Conservation (phyloP, 352 stramenopile species). For the Phytophthora sp. region DNA sequence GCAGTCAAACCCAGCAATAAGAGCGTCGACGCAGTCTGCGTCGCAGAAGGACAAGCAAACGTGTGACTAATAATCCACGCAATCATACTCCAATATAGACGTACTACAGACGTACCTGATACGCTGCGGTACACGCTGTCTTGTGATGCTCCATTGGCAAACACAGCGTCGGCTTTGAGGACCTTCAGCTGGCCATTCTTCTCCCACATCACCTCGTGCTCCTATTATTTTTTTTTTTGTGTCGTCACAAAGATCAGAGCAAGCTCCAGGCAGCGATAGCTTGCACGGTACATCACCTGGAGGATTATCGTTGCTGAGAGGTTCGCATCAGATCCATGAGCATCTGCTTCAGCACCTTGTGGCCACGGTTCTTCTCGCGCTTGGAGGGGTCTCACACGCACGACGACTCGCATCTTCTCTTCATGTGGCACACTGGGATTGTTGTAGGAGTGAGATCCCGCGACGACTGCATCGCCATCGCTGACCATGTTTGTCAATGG, state of each 20-base stretch:
- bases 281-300: constrained; percentile 31
- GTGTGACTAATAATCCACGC: constrained; percentile 2
- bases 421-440: constrained; percentile 20
- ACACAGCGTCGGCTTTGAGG: constrained; percentile 60
- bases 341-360: constrained; percentile 4
- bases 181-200: constrained; percentile 73
- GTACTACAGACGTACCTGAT: constrained; percentile 39
- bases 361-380: constrained; percentile 55
- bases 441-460: not conserved
- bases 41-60: not conserved
- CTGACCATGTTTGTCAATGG: constrained; percentile 14
- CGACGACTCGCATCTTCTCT: constrained; percentile 71
- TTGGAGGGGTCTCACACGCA: constrained; percentile 61
- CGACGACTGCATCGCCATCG: not conserved
- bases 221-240: constrained; percentile 32
- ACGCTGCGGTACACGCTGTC: constrained; percentile 58
- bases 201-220: constrained; percentile 62
- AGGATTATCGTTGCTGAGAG: constrained; percentile 40
- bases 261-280: not conserved
- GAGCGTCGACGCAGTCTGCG: constrained; percentile 61
- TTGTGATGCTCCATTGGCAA: constrained; percentile 44
- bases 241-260: not conserved
- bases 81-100: not conserved
- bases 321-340: not conserved
- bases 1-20: constrained; percentile 73